These are phyloP conservation scores for Rhazya stricta DNA, from an alignment of 257 asterid genomes.

Conservation along the genomic window DNA sequence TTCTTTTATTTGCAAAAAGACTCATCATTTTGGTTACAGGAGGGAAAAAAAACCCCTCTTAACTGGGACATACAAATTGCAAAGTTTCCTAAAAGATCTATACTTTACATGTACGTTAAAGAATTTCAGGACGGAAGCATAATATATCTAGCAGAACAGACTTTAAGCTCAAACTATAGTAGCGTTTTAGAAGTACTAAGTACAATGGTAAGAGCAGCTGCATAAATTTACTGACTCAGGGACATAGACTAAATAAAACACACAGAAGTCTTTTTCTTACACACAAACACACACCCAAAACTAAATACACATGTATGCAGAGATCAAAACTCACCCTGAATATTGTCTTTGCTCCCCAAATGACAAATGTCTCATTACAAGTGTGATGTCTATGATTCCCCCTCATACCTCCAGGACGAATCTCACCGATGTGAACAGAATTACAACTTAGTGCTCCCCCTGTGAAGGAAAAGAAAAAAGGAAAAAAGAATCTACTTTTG, in stretches of 20 bases:
- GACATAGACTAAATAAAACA: background rate
- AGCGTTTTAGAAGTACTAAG: background rate
- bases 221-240: background rate
- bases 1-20: background rate
- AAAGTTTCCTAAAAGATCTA: background rate
- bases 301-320: background rate
- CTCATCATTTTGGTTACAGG: background rate
- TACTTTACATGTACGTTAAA: background rate
- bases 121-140: background rate
- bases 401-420: constrained; percentile 66
- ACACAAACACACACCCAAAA: background rate
- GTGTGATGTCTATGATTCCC: constrained; percentile 92
- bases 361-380: constrained; percentile 80
- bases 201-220: background rate
- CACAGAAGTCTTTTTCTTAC: background rate
- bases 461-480: constrained; percentile 35
- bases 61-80: background rate
- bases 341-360: constrained; percentile 95
- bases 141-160: background rate
- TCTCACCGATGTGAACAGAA: constrained; percentile 79
- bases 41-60: background rate
- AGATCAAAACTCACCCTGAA: constrained; percentile 57
- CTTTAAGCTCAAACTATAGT: background rate
- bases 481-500: constrained; percentile 8
- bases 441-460: constrained; percentile 76